Evolutionary conservation across 1,284 basidiomycete genomes (phyloP), one percentile per base, ranked within the genome.

Genomic region (Vanrija sp.): DNA sequence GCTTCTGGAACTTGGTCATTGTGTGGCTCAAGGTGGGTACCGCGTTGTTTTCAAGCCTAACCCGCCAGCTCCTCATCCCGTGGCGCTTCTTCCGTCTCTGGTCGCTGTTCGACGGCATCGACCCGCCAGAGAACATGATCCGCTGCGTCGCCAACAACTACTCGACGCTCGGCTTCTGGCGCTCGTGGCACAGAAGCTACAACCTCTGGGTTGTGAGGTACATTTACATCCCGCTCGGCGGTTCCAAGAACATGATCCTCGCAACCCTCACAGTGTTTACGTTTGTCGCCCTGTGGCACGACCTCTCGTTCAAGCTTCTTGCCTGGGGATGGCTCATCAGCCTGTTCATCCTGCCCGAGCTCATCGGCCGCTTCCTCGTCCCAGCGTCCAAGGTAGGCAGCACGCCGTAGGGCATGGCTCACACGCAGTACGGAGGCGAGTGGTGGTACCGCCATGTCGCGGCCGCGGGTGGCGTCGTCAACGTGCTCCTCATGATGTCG

Each of bases 261-360:
- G 85, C 93, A 19, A 90, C 84, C 0, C 61, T 87, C 6, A 77
- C 96, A 18, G 85, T 97, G 25, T 98, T 98, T 78, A 88, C 94
- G 0, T 98, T 99, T 69, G 95, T 98, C n/a, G 96, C 96, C 0
- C 78, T 98, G 15, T 99, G 96, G 96, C 95, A 98, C 68, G 95
- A 98, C 70, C 79, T 98, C 0, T 88, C 87, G 0, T 86, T 96
- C 73, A 83, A 82, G 45, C 80, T 98, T 6, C 80, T 99, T 0
- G 85, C 90, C 0, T 99, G 96, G 96, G 95, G 95, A 1, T 98
- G 95, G 95, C 84, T 97, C 10, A 82, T 96, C 51, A 89, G 85
- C 63, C 67, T 96, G 41, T 97, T 99, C 72, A 85, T 99, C 54
- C 62, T 94, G 1, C 95, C 95, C 0, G 95, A 98, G 73, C 68